Percentiles rank a stretch among this genome's conserved stretches.
Conservation (phyloP, 2,329 filamentous ascomycete species). For the Fusarium piperis region DNA sequence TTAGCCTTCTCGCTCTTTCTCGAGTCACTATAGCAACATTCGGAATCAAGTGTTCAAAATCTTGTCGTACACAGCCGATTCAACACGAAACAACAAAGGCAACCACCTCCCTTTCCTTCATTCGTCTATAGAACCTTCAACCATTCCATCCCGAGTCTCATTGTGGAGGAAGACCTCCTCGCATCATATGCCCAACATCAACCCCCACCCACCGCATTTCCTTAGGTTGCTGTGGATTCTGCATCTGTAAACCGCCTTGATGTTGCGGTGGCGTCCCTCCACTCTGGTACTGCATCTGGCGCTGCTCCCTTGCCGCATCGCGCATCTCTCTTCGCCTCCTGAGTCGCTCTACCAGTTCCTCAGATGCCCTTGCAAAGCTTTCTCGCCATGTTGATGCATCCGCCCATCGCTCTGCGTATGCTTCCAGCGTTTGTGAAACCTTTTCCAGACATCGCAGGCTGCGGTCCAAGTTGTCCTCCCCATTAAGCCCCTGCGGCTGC, state of each 20-base stretch:
- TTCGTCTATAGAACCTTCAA: background rate
- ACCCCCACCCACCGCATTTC: slow-evolving; percentile 56
- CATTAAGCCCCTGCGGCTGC: slow-evolving; percentile 46
- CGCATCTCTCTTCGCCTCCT: slow-evolving; percentile 50
- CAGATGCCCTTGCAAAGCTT: slow-evolving; percentile 62
- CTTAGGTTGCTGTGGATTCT: slow-evolving; percentile 44
- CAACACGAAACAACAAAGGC: background rate
- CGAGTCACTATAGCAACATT: background rate
- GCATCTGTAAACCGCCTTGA: slow-evolving; percentile 26
- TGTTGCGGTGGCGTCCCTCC: slow-evolving; percentile 39
- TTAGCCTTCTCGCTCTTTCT: background rate
- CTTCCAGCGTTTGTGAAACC: slow-evolving; percentile 62
- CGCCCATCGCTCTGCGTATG: slow-evolving; percentile 69
- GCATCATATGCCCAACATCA: slow-evolving; percentile 56
- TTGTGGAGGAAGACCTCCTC: slow-evolving; percentile 35
- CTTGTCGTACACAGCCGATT: background rate
- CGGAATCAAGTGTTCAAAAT: background rate
- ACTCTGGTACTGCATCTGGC: slow-evolving; percentile 48
- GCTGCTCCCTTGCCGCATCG: slow-evolving; percentile 45
- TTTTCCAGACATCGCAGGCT: slow-evolving; percentile 65
- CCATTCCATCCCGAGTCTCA: background rate
- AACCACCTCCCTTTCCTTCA: background rate
- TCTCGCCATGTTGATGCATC: slow-evolving; percentile 63
- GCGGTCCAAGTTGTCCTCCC: slow-evolving; percentile 62
- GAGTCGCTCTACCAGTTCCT: slow-evolving; percentile 56